phyloP scores from a whole-genome alignment of 805 yeast species.

The Lipomyces chichibuensis region DNA sequence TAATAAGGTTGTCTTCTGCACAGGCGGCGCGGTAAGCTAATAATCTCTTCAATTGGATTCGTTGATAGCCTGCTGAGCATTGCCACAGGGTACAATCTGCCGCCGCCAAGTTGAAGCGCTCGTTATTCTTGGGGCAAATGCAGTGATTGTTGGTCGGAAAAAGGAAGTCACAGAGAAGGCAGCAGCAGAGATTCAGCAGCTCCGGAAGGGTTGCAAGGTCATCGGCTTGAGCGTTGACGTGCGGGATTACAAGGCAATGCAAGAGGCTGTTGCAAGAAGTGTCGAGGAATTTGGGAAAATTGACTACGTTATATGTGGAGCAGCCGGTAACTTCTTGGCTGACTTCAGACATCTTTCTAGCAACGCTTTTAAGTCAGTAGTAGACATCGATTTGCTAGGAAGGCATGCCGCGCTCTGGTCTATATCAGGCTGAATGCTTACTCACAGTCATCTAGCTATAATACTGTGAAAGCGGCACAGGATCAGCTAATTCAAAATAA shows the following conservation, averaged over 20 bases:
- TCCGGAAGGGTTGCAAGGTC: conserved; percentile 66
- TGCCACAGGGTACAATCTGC: conserved; percentile 76
- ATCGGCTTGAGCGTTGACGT: conserved; percentile 80
- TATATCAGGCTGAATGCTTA: neutral
- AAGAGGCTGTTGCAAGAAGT: conserved; percentile 64
- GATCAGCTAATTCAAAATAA: conserved; percentile 63
- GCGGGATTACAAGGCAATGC: conserved; percentile 63
- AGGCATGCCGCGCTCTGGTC: conserved; percentile 49
- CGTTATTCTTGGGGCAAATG: conserved; percentile 81
- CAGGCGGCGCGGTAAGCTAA: conserved; percentile 74
- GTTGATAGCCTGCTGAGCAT: neutral
- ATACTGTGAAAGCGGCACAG: conserved; percentile 82
- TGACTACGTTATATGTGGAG: conserved; percentile 90
- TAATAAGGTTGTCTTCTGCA: conserved; percentile 85
- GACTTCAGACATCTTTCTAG: conserved; percentile 77
- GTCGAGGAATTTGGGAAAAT: conserved; percentile 72
- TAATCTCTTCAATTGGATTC: neutral
- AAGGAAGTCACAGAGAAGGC: conserved; percentile 64
- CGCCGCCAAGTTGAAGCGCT: conserved; percentile 85
- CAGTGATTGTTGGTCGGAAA: conserved; percentile 82
- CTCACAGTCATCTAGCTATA: conserved; percentile 44
- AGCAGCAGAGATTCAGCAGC: conserved; percentile 63
- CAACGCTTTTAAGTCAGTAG: conserved; percentile 86
- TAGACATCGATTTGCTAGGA: conserved; percentile 85
- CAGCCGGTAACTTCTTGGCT: conserved; percentile 90